Evolutionary conservation across 306 rosid genomes (phyloP), one percentile per base, ranked within the genome.

Genomic region (Sphenostylis stenocarpa): DNA sequence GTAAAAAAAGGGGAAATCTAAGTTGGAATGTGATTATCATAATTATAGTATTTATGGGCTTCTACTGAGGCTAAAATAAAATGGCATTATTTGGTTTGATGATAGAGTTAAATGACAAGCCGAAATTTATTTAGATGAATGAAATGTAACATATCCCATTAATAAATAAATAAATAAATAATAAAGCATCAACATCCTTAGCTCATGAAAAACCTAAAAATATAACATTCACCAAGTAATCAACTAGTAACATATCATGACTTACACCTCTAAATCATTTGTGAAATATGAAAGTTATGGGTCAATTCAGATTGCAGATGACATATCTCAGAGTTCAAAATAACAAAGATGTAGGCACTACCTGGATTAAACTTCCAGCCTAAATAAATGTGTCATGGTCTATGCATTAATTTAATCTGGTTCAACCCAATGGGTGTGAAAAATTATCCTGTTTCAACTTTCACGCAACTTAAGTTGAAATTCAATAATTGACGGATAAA

Each of bases 261-360:
- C 20, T 24, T 56, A 56, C 23, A 6, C 64, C 38, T 26, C 1
- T 28, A 58, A 58, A 58, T 2, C 39, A 41, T 48, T 38, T 36
- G 15, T 10, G 10, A 64, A 43, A 76, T 23, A 3, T 45, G 11
- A 71, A 29, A 2, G 43, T 38, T 38, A 38, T 29, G 5, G 38
- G 53, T 31, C 47, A 77, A 71, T 58, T 77, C 48, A 64, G 55
- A 82, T 24, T 76, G 57, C 47, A 82, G 12, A 82, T 21, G 78
- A 76, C 23, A 41, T 60, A 72, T 47, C 36, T 1, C 31, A 0
- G 17, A 33, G 31, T 71, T 55, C 2, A 24, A 33, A 77, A 63
- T 8, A 68, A 76, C 72, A 56, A 56, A 56, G 63, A 13, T 56
- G 12, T 24, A 23, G 17, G 63, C 24, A 49, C 56, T 28, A 26